Evolutionary conservation across 352 stramenopile species (phyloP).

Genomic region (Globisporangium spiculum): DNA sequence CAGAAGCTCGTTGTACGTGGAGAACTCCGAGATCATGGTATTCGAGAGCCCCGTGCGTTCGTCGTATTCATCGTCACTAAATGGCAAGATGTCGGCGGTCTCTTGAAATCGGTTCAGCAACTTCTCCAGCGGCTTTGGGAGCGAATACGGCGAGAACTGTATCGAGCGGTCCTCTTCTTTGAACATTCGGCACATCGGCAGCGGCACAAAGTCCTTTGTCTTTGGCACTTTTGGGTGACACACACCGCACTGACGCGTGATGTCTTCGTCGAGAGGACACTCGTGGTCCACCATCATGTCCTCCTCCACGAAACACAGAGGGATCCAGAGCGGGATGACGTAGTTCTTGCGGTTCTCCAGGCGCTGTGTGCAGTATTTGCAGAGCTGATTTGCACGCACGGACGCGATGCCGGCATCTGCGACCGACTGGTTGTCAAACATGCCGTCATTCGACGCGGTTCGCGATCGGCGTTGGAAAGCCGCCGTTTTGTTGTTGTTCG

Average conservation of each 20-base stretch:
- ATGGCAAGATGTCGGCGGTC: constrained; percentile 7
- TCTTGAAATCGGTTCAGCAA: constrained; percentile 50
- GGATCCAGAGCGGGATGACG: constrained; percentile 75
- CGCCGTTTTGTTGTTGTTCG: constrained; percentile 22
- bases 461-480: constrained; percentile 37
- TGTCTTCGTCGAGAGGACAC: constrained; percentile 66
- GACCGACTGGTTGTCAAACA: constrained; percentile 36
- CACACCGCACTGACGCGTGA: constrained; percentile 56
- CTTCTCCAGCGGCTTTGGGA: constrained; percentile 62
- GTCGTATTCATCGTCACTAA: constrained; percentile 17
- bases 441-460: constrained; percentile 41
- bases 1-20: constrained; percentile 50
- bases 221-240: constrained; percentile 48
- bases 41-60: constrained; percentile 20
- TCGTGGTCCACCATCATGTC: constrained; percentile 70
- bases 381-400: constrained; percentile 42
- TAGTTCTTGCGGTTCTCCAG: constrained; percentile 66
- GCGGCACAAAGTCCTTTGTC: constrained; percentile 58
- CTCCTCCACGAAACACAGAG: constrained; percentile 81
- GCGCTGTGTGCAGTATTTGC: constrained; percentile 65
- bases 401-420: constrained; percentile 34
- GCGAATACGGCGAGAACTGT: constrained; percentile 22
- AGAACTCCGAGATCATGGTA: constrained; percentile 39
- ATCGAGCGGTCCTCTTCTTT: constrained; percentile 33
- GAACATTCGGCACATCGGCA: constrained; percentile 81